Conservation (phyloP, 1,284 basidiomycete species). For the Naganishia albida region DNA sequence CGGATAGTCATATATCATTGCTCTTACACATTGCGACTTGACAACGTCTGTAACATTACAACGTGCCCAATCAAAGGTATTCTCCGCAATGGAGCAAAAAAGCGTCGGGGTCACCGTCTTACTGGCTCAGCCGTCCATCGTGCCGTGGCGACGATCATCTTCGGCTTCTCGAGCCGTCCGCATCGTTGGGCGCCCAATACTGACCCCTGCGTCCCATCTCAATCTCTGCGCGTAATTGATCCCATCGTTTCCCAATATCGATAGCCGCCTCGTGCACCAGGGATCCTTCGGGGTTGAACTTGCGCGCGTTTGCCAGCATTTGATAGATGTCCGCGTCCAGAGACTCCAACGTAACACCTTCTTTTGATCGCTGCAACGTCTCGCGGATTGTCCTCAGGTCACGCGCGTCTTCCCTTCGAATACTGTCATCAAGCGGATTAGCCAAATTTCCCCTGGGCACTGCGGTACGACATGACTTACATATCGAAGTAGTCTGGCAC, state of each 20-base stretch:
- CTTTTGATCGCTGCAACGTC: conserved; percentile 30
- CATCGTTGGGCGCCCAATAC: conserved; percentile 6
- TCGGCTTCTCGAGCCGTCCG: background rate
- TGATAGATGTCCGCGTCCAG: conserved; percentile 50
- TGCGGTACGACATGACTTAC: conserved; percentile 36
- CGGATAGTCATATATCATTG: too few species aligned
- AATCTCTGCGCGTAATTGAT: conserved; percentile 20
- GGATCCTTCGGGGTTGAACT: conserved; percentile 42
- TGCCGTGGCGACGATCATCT: background rate
- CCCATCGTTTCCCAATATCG: conserved; percentile 25
- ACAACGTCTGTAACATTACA: too few species aligned
- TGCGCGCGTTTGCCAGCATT: conserved; percentile 51
- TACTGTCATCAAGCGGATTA: conserved; percentile 5
- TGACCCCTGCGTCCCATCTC: conserved; percentile 17
- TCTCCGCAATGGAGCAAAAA: too few species aligned
- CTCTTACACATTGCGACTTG: too few species aligned
- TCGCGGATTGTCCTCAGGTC: conserved; percentile 21
- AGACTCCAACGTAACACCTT: conserved; percentile 40
- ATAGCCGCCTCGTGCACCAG: conserved; percentile 8
- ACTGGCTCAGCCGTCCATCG: background rate
- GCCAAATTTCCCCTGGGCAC: background rate
- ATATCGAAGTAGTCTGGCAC: conserved; percentile 51
- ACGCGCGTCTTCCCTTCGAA: conserved; percentile 25
- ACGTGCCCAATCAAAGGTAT: too few species aligned
- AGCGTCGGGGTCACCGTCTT: too few species aligned